Base-by-base conservation (phyloP, 495 filamentous ascomycete species). In the Barbatosphaeria neglecta region DNA sequence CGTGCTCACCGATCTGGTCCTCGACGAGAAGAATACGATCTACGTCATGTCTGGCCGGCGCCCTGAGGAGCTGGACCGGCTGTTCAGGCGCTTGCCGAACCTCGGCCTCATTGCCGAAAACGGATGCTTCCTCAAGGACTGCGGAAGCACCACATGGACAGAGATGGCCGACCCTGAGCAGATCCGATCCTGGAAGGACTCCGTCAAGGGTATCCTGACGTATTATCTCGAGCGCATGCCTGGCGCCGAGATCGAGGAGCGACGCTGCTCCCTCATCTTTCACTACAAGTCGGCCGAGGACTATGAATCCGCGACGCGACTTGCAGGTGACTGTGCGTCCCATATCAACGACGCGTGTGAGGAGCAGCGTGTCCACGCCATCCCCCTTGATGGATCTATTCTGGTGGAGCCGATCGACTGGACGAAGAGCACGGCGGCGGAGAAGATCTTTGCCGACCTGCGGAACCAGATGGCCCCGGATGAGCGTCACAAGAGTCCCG, bases 261-360 rank as follows among this genome's bases (percentile, higher is more conserved):
- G 85, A 3, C 84, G 85, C 54, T 94, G 87, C 70, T 90, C 84
- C 1, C 70, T 90, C 11, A 77, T 90, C 45, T 92, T 94, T 73
- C 84, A 92, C 61, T 89, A 92, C 59, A 83, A 83, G 52, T 77
- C 78, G 33, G 84, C 84, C 1, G 86, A 90, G 43, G 87, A 95
- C 56, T 73, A 72, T 44, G 73, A 76, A 24, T 71, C 76, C 24
- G 89, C 89, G 0, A 66, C 70, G 35, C 77, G 88, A 6, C 83
- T 88, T 56, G 89, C 87, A 3, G 82, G 79, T 15, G 90, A 95
- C 57, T 87, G 84, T 58, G 87, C 86, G 3, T 87, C 83, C 42
- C 87, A 95, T 55, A 90, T 96, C 69, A 95, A 95, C 55, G 89
- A 93, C 61, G 84, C 86, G 0, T 94, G 86, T 56, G 77, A 84